These are phyloP conservation scores for Cymbopogon citratus DNA, from an alignment of 176 grass and related monocot genomes.

Conservation along the genomic window DNA sequence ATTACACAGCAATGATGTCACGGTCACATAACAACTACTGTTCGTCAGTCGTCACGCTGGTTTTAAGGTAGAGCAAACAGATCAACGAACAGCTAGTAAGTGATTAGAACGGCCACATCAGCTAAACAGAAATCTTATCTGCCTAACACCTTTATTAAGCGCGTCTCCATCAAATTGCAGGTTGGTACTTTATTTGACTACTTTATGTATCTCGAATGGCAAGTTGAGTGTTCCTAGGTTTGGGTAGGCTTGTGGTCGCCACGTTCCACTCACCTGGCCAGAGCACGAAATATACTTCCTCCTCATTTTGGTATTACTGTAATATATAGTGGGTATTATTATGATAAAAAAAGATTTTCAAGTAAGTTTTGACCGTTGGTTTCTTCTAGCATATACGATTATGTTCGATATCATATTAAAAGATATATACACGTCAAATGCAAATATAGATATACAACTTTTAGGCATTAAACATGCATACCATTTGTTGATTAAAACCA, in stretches of 20 bases:
- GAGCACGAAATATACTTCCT: neutral
- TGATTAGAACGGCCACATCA: neutral
- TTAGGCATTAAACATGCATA: no score
- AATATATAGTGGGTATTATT: neutral
- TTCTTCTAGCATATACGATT: neutral
- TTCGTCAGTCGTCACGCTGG: neutral
- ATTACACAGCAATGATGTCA: constrained; percentile 29
- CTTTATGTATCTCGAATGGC: neutral
- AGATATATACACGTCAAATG: neutral
- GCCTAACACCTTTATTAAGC: neutral
- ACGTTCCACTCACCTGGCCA: neutral
- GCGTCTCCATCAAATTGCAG: neutral
- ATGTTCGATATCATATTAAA: neutral
- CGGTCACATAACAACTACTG: neutral
- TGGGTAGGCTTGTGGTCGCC: neutral
- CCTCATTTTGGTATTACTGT: no score
- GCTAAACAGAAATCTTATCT: neutral
- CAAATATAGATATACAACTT: neutral
- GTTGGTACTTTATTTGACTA: neutral
- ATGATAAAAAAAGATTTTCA: neutral
- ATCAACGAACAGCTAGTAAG: neutral
- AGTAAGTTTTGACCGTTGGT: neutral
- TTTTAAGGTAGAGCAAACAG: neutral
- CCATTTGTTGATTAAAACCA: neutral
- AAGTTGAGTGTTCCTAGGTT: neutral